phyloP scores from a whole-genome alignment of 2,329 filamentous ascomycete genomes.

The Dothidotthia symphoricarpi region DNA sequence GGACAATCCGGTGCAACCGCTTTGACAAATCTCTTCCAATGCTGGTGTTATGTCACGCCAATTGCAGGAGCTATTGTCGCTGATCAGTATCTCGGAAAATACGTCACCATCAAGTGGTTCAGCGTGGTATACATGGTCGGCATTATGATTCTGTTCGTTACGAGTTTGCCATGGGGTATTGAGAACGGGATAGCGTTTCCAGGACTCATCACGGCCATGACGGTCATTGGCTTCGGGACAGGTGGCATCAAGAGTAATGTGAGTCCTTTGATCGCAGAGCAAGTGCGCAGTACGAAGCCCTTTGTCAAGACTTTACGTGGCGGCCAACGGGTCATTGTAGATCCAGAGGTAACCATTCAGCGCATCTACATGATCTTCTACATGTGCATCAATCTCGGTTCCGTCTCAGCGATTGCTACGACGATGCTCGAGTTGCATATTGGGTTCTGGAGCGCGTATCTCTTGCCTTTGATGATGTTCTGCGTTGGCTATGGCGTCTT shows the following conservation, averaged over 20 bases:
- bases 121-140: conserved; percentile 63
- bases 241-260: conserved; percentile 83
- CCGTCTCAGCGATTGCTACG: conserved; percentile 66
- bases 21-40: conserved; percentile 50
- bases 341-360: conserved; percentile 48
- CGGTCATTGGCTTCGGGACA: conserved; percentile 72
- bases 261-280: conserved; percentile 51
- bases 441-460: conserved; percentile 68
- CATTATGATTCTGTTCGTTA: conserved; percentile 64
- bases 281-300: conserved; percentile 45
- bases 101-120: conserved; percentile 67
- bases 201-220: conserved; percentile 62
- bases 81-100: conserved; percentile 68
- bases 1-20: conserved; percentile 47
- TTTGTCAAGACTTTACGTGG: conserved; percentile 41
- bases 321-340: conserved; percentile 46
- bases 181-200: conserved; percentile 59
- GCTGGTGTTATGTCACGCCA: conserved; percentile 51
- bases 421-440: conserved; percentile 68
- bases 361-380: conserved; percentile 64
- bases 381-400: conserved; percentile 69
- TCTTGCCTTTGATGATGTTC: conserved; percentile 65
- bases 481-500: conserved; percentile 59
- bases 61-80: conserved; percentile 55
- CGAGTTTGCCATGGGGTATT: conserved; percentile 64